phyloP scores from a whole-genome alignment of 2,329 filamentous ascomycete genomes.

The Penicillium sp. region DNA sequence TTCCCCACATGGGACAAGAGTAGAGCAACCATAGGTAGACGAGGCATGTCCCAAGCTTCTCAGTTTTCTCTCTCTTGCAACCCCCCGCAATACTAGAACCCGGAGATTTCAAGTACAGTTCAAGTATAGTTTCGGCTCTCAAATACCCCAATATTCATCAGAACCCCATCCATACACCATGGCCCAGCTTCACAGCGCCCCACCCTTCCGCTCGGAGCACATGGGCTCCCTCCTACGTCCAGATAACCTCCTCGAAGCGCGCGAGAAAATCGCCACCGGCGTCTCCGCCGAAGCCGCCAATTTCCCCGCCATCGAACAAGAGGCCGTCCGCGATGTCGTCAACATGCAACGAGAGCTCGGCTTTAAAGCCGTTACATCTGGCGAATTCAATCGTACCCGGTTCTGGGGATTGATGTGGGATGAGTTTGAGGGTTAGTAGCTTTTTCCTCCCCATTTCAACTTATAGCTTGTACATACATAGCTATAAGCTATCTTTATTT shows the following conservation, averaged over 20 bases:
- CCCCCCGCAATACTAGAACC: too few relatives aligned
- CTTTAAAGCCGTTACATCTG: conserved; percentile 21
- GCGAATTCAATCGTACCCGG: conserved; percentile 24
- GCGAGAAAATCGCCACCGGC: conserved; percentile 19
- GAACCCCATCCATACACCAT: conserved; percentile 2
- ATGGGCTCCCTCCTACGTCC: conserved; percentile 25
- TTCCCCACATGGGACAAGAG: not conserved
- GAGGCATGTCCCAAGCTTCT: not conserved
- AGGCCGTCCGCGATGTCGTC: conserved; percentile 21
- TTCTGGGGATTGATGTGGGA: conserved; percentile 27
- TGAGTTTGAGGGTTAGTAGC: conserved; percentile 21
- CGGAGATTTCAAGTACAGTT: too few relatives aligned
- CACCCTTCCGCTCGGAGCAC: conserved; percentile 25
- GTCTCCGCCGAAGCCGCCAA: conserved; percentile 21
- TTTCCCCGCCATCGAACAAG: conserved; percentile 17
- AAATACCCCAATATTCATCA: too few relatives aligned
- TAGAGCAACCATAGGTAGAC: not conserved
- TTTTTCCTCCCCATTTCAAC: too few relatives aligned
- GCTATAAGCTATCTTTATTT: too few relatives aligned
- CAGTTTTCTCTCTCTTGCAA: too few relatives aligned
- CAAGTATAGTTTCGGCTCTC: too few relatives aligned
- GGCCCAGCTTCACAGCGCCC: conserved; percentile 20
- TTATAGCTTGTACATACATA: too few relatives aligned
- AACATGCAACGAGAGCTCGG: conserved; percentile 23
- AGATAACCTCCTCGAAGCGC: conserved; percentile 18